Evolutionary conservation across 257 asterid species (phyloP).

Genomic region (Nicotiana benthamiana): DNA sequence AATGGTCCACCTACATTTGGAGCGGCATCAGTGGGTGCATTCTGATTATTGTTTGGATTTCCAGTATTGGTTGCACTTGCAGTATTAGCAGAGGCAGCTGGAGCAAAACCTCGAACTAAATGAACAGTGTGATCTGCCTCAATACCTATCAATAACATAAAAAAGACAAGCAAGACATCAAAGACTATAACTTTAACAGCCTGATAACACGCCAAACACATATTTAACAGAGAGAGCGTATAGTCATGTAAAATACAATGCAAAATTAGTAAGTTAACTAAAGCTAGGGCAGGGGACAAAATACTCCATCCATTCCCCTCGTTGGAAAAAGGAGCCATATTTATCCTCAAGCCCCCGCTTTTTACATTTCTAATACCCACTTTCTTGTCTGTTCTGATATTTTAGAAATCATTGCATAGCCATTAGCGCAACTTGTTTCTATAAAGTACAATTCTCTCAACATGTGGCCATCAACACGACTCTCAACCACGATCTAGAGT

Average conservation of each 20-base stretch:
- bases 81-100: constrained; percentile 28
- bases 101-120: constrained; percentile 46
- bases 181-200: neutral
- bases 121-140: constrained; percentile 55
- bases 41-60: constrained; percentile 19
- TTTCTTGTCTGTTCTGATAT: neutral
- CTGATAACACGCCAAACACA: neutral
- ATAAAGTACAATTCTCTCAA: neutral
- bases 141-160: constrained; percentile 26
- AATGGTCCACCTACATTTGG: constrained; percentile 27
- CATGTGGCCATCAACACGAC: neutral
- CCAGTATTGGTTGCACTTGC: constrained; percentile 25
- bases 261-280: neutral
- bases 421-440: neutral
- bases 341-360: neutral
- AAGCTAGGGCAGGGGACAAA: neutral
- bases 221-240: neutral
- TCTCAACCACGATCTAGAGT: neutral
- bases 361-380: neutral
- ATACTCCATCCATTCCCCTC: neutral
- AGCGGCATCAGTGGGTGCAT: constrained; percentile 25
- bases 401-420: neutral
- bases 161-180: neutral
- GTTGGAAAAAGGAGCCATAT: neutral
- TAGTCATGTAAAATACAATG: neutral